Percentiles rank a stretch among this genome's conserved stretches.
Conservation (phyloP, 768 basidiomycete species). For the Hericium rajendrae region DNA sequence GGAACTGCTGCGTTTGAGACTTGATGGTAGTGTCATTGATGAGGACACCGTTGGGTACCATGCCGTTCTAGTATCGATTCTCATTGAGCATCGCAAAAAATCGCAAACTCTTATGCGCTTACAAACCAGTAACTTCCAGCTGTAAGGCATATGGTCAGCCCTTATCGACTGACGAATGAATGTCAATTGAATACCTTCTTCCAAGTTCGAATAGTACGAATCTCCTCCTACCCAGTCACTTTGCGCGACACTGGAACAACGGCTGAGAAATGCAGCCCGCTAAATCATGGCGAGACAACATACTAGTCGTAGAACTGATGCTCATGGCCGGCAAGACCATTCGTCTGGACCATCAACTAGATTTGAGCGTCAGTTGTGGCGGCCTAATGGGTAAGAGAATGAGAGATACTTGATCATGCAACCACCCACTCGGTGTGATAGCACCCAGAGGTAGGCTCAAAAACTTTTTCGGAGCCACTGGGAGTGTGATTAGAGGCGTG, state of each 20-base stretch:
- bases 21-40: constrained; percentile 37
- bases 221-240: constrained; percentile 27
- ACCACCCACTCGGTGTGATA: constrained; percentile 24
- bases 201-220: constrained; percentile 25
- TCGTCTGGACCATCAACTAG: constrained; percentile 25
- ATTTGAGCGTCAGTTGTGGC: neutral
- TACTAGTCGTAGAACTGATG: constrained; percentile 29
- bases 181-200: constrained; percentile 20
- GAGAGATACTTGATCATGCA: constrained; percentile 20
- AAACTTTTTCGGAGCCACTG: constrained; percentile 24
- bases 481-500: neutral
- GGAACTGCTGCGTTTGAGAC: constrained; percentile 35
- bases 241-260: constrained; percentile 18
- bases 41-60: constrained; percentile 43
- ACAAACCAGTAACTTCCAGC: constrained; percentile 55
- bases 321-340: constrained; percentile 27
- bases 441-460: constrained; percentile 20
- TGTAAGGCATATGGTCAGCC: constrained; percentile 11
- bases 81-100: neutral
- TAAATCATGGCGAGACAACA: neutral
- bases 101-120: constrained; percentile 9
- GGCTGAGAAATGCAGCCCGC: neutral
- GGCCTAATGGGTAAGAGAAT: neutral
- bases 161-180: neutral
- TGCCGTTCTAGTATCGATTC: constrained; percentile 31